Conservation (phyloP, 2,329 filamentous ascomycete genomes). For the Alternaria triticimaculans region DNA sequence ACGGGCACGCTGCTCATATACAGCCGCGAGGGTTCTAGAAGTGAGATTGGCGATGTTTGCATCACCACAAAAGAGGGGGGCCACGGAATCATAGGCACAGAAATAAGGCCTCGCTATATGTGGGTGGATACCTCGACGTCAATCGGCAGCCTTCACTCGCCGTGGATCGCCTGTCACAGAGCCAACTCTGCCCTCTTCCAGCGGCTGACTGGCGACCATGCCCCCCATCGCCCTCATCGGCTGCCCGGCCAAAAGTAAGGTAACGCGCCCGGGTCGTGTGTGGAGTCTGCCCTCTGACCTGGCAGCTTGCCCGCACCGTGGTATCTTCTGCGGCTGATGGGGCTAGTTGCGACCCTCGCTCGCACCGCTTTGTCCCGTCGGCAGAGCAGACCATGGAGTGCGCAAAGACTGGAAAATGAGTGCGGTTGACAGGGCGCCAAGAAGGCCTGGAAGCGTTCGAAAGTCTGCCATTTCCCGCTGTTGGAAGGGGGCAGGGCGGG, state of each 20-base stretch:
- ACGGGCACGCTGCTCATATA: slow-evolving; percentile 35
- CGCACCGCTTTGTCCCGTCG: slow-evolving; percentile 27
- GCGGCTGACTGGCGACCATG: slow-evolving; percentile 17
- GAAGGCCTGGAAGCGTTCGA: slow-evolving; percentile 44
- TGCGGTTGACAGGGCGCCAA: slow-evolving; percentile 32
- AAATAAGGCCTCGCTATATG: slow-evolving; percentile 25
- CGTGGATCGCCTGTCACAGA: slow-evolving; percentile 26
- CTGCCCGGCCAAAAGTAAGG: slow-evolving; percentile 17
- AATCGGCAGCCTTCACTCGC: slow-evolving; percentile 33
- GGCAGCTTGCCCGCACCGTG: slow-evolving; percentile 21
- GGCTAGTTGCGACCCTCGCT: slow-evolving; percentile 17
- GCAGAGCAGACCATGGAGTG: slow-evolving; percentile 9
- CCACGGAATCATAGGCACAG: slow-evolving; percentile 16
- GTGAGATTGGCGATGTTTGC: slow-evolving; percentile 19
- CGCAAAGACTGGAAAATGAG: slow-evolving; percentile 17
- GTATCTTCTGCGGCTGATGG: slow-evolving; percentile 29
- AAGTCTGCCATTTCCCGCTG: slow-evolving; percentile 27
- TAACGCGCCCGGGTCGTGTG: slow-evolving; percentile 20
- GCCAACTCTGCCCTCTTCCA: slow-evolving; percentile 15
- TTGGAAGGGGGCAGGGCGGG: slow-evolving; percentile 19
- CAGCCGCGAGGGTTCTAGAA: slow-evolving; percentile 22
- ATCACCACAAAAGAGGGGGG: slow-evolving; percentile 23
- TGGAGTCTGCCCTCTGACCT: slow-evolving; percentile 21
- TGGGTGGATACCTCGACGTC: slow-evolving; percentile 41
- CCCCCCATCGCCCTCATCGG: slow-evolving; percentile 11